Evolutionary conservation across 768 basidiomycete species (phyloP).

Genomic region (Brasilioporus rufonigricans): DNA sequence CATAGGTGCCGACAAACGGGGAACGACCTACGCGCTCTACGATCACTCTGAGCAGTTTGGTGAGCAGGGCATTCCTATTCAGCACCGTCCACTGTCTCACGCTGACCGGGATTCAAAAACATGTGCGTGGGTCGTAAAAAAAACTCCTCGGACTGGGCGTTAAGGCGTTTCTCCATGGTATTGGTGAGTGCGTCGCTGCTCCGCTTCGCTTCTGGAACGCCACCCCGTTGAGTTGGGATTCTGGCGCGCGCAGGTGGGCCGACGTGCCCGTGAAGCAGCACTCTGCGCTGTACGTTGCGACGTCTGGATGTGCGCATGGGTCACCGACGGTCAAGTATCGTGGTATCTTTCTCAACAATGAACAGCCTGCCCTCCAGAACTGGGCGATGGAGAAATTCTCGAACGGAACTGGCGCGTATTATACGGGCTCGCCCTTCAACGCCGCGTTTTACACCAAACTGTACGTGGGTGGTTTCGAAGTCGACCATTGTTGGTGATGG

Average conservation of each 20-base stretch:
- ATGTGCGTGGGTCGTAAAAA: no score
- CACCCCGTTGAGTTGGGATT: not conserved
- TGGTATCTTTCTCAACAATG: constrained; percentile 32
- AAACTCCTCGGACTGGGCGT: constrained; percentile 3
- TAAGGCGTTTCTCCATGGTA: constrained; percentile 8
- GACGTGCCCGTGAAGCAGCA: not conserved
- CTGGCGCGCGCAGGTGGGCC: not conserved
- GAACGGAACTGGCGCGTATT: not conserved
- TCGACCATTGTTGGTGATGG: not conserved
- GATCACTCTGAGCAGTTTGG: constrained; percentile 7
- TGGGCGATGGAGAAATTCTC: no score
- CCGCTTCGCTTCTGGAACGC: not conserved
- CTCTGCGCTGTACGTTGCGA: not conserved
- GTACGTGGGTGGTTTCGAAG: not conserved
- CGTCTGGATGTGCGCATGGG: not conserved
- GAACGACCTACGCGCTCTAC: not conserved
- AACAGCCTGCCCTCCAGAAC: not conserved
- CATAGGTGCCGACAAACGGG: not conserved
- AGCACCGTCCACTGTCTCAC: not conserved
- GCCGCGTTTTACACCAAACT: not conserved
- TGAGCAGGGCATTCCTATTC: not conserved
- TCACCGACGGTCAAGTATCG: constrained; percentile 62
- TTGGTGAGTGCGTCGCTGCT: not conserved
- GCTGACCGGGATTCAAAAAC: not conserved
- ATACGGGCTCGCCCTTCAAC: not conserved